Conservation (phyloP, 345 rosid genomes). For the Cardamine occulta region DNA sequence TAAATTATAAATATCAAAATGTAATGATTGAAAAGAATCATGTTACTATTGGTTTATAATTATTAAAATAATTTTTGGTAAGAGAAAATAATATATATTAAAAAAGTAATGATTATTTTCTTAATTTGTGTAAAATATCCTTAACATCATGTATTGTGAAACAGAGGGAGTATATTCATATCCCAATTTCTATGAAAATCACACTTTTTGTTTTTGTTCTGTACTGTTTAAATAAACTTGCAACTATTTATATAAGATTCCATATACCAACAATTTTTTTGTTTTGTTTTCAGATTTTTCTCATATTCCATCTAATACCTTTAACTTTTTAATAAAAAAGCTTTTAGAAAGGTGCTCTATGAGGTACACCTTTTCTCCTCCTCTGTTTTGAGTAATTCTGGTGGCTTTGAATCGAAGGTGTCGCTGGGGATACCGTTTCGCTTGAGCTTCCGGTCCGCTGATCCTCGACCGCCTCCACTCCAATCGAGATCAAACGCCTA, state of each 20-base stretch:
- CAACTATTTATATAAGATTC: slow-evolving; percentile 23
- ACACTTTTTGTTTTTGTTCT: not conserved
- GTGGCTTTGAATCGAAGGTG: slow-evolving; percentile 54
- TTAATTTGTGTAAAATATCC: too few species aligned
- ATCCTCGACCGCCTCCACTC: not conserved
- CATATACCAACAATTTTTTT: slow-evolving; percentile 1
- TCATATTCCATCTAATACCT: not conserved
- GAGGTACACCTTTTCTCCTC: slow-evolving; percentile 79
- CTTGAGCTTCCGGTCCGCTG: not conserved
- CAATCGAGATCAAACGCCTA: slow-evolving; percentile 19
- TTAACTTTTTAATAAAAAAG: not conserved
- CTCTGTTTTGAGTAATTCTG: slow-evolving; percentile 45
- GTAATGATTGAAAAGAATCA: too few species aligned
- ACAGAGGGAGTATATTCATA: too few species aligned
- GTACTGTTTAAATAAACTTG: not conserved
- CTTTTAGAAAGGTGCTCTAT: slow-evolving; percentile 61
- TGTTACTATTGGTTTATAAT: too few species aligned
- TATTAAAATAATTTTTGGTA: too few species aligned
- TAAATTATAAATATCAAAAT: too few species aligned
- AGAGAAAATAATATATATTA: too few species aligned
- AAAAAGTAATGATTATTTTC: too few species aligned
- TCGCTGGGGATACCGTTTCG: slow-evolving; percentile 48
- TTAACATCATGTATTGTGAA: too few species aligned
- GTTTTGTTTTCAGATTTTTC: not conserved
- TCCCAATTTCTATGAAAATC: slow-evolving; percentile 3